Evolutionary conservation across 2,329 filamentous ascomycete species (phyloP), one percentile per base, ranked within the genome.

Genomic region (Trichoderma citrinoviride): DNA sequence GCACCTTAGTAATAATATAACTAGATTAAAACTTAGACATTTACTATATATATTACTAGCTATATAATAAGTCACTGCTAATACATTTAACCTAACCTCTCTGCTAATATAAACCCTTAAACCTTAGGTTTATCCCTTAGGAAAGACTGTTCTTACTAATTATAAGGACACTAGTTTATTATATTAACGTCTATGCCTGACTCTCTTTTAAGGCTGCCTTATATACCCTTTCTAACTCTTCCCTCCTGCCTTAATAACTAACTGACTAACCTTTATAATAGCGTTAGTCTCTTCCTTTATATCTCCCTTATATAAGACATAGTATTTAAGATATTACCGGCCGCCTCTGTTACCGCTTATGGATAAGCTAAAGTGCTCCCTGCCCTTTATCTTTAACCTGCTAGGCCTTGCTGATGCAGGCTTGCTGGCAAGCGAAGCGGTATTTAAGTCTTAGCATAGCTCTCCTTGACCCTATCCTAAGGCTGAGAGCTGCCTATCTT

Each of bases 331-430:
- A 65, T 67, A 68, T 37, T 83, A 85, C 70, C 85, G 87, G 72
- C 85, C 87, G 58, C 90, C 89, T 62, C 90, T 90, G 37, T 92
- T 90, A 70, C 90, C 90, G 67, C 89, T 90, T 49, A 87, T 90
- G 75, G 90, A 93, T 71, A 90, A 92, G 73, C 81, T 87, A 70
- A 93, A 90, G 79, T 95, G 90, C 73, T 96, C 93, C 57, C 82
- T 98, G 65, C 94, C 94, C 21, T 97, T 93, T 43, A 97, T 98
- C 76, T 97, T 93, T 43, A 94, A 92, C 76, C 84, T 98, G 65
- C 83, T 98, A 58, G 90, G 90, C 67, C 85, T 94, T 72, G 91
- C 92, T 61, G 91, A 95, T 77, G 87, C 87, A 71, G 88, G 83
- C 71, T 86, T 83, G 43, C 81, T 82, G 58, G 83, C 83, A 19